Evolutionary conservation across 2,329 filamentous ascomycete species (phyloP).

Genomic region (Ceratocystis papillata): DNA sequence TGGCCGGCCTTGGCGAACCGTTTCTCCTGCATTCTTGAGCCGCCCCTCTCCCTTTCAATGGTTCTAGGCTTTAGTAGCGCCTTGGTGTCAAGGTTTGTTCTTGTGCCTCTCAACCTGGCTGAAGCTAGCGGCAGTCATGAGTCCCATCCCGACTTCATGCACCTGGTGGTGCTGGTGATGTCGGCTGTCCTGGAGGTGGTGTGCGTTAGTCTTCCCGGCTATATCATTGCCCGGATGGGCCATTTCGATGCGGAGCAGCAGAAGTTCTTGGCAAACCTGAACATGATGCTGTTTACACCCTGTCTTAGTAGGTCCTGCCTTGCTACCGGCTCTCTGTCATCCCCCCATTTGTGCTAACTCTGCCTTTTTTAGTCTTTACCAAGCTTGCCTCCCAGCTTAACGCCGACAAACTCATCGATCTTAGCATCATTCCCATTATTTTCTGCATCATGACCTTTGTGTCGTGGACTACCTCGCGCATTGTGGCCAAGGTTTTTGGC

Average conservation of each 20-base stretch:
- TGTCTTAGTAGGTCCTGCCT: slow-evolving; percentile 63
- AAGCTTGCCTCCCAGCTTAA: slow-evolving; percentile 93
- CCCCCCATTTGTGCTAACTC: neutral
- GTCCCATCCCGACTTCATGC: slow-evolving; percentile 53
- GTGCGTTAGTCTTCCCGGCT: slow-evolving; percentile 87
- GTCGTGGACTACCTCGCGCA: slow-evolving; percentile 65
- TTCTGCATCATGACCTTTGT: slow-evolving; percentile 80
- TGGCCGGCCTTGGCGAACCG: neutral
- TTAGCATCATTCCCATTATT: slow-evolving; percentile 91
- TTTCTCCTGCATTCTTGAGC: neutral
- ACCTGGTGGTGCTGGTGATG: slow-evolving; percentile 74
- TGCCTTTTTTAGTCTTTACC: slow-evolving; percentile 57
- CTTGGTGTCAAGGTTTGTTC: slow-evolving; percentile 3
- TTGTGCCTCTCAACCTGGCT: neutral
- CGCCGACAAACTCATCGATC: slow-evolving; percentile 75
- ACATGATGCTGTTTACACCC: slow-evolving; percentile 91
- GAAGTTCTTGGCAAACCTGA: slow-evolving; percentile 92
- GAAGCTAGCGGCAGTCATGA: slow-evolving; percentile 31
- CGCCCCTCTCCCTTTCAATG: neutral
- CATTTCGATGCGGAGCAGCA: slow-evolving; percentile 94
- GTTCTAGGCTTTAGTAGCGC: neutral
- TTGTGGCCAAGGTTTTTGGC: slow-evolving; percentile 62
- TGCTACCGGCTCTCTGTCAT: neutral
- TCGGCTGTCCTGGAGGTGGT: slow-evolving; percentile 92
- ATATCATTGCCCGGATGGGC: slow-evolving; percentile 78